Conservation (phyloP, 2,329 filamentous ascomycete genomes). For the Mycosphaerella sp. region DNA sequence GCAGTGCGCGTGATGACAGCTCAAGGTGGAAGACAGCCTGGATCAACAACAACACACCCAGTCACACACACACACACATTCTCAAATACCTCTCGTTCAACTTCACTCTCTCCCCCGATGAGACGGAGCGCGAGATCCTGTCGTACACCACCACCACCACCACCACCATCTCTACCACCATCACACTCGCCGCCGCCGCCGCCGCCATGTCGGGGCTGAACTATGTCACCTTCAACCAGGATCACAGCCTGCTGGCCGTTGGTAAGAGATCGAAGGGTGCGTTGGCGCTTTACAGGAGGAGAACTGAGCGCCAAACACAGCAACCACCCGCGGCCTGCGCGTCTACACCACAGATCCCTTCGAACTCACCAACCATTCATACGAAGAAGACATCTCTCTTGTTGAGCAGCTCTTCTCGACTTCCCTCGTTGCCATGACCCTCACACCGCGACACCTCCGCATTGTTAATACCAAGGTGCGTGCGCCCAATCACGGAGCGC, state of each 20-base stretch:
- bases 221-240: constrained; percentile 98
- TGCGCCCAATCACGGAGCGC: constrained; percentile 11
- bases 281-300: constrained; percentile 2
- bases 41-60: not conserved
- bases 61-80: not conserved
- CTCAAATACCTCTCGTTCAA: too few species aligned
- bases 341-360: constrained; percentile 98
- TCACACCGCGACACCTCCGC: constrained; percentile 84
- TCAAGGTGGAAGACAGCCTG: too few species aligned
- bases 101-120: not conserved
- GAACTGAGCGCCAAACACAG: constrained; percentile 40
- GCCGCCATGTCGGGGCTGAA: constrained; percentile 56
- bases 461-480: constrained; percentile 95
- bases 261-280: constrained; percentile 50
- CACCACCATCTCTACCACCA: not conserved
- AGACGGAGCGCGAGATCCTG: not conserved
- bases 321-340: constrained; percentile 87
- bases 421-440: constrained; percentile 85
- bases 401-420: constrained; percentile 99
- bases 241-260: constrained; percentile 94
- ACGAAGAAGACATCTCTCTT: constrained; percentile 83
- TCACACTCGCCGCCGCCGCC: not conserved
- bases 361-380: constrained; percentile 86
- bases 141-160: not conserved
- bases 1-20: too few species aligned